Conservation (phyloP, 2,329 filamentous ascomycete species). For the Fusarium succisae region DNA sequence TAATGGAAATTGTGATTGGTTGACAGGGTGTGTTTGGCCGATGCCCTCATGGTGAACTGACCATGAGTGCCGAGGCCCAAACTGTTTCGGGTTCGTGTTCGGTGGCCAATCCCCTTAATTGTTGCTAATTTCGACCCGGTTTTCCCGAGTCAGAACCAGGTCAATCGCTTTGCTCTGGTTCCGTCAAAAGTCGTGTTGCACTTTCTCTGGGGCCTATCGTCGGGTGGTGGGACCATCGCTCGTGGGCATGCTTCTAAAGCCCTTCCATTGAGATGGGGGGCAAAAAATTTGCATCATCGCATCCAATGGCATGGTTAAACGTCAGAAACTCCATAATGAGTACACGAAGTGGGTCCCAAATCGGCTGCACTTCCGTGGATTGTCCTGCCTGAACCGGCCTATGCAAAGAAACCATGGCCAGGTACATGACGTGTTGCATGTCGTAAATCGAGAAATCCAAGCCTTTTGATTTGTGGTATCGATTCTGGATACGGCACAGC, state of each 20-base stretch:
- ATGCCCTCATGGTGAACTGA: conserved; percentile 5
- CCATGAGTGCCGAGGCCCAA: conserved; percentile 21
- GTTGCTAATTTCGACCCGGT: conserved; percentile 10
- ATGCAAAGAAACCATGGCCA: conserved; percentile 41
- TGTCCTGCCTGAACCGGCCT: conserved; percentile 37
- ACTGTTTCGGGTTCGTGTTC: conserved; percentile 32
- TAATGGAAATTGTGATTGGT: conserved; percentile 34
- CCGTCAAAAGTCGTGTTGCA: conserved; percentile 14
- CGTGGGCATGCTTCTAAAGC: conserved; percentile 37
- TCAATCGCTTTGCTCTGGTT: conserved; percentile 12
- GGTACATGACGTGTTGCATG: conserved; percentile 41
- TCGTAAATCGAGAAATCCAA: conserved; percentile 1
- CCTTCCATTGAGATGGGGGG: conserved; percentile 39
- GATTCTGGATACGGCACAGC: conserved; percentile 5
- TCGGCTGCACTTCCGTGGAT: conserved; percentile 23
- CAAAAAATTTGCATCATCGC: conserved; percentile 43
- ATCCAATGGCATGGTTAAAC: conserved; percentile 38
- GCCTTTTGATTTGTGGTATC: conserved; percentile 1
- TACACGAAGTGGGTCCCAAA: conserved; percentile 12
- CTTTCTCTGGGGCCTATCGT: conserved; percentile 14
- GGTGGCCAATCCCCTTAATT: conserved; percentile 3
- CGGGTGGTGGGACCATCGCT: conserved; percentile 35
- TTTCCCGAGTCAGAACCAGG: conserved; percentile 31
- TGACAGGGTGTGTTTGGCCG: conserved; percentile 9
- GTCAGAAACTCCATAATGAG: conserved; percentile 26